Conservation (phyloP, 2,329 filamentous ascomycete genomes). For the Boeremia exigua region DNA sequence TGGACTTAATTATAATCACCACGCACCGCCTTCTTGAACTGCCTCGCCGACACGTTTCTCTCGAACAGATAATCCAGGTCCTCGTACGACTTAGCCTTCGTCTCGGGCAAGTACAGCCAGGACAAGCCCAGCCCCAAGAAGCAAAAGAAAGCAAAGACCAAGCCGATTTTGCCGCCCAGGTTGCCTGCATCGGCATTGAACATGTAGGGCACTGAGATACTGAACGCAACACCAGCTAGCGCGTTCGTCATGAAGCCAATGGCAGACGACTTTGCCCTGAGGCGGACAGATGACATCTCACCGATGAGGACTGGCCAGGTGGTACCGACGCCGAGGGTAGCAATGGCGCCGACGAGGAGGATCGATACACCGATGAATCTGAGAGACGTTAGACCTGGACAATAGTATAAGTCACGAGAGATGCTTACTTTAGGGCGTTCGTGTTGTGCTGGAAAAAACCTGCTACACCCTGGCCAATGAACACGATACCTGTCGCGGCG, state of each 20-base stretch:
- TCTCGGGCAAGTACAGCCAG: slow-evolving; percentile 5
- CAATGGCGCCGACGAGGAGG: background rate
- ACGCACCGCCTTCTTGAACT: slow-evolving; percentile 2
- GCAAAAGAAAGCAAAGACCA: background rate
- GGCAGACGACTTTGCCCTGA: slow-evolving; percentile 76
- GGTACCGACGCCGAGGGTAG: background rate
- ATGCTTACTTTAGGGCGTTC: background rate
- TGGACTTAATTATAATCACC: background rate
- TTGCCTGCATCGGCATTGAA: slow-evolving; percentile 9
- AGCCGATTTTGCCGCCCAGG: background rate
- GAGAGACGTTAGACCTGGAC: background rate
- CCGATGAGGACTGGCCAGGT: background rate
- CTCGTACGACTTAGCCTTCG: slow-evolving; percentile 3
- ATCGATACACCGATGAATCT: background rate
- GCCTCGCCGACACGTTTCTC: background rate
- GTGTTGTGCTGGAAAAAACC: slow-evolving; percentile 4
- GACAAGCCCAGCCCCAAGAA: background rate
- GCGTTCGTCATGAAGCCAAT: slow-evolving; percentile 79
- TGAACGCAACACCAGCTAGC: slow-evolving; percentile 6
- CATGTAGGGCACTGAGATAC: slow-evolving; percentile 10
- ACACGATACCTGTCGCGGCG: slow-evolving; percentile 6
- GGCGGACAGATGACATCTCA: slow-evolving; percentile 71
- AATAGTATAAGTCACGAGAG: background rate
- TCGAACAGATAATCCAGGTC: slow-evolving; percentile 7
- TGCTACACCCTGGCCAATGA: slow-evolving; percentile 1